These are phyloP conservation scores for Capronia epimyces DNA, from an alignment of 2,329 filamentous ascomycete genomes.

Conservation along the genomic window DNA sequence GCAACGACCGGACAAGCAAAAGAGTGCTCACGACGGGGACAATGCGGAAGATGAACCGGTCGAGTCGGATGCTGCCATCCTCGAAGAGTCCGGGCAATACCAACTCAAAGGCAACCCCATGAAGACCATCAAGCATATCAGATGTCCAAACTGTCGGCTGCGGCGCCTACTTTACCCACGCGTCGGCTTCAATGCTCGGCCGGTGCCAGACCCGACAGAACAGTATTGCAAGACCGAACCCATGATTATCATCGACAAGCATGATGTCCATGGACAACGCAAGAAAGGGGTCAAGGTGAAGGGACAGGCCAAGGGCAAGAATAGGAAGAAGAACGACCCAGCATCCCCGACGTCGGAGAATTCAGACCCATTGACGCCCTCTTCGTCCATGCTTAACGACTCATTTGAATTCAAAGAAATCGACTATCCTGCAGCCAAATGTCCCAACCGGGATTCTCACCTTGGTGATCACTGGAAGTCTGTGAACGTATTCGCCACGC, in stretches of 20 bases:
- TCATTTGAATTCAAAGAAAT: slow-evolving; percentile 30
- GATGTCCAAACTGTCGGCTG: slow-evolving; percentile 56
- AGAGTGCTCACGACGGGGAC: slow-evolving; percentile 32
- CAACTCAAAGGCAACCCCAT: slow-evolving; percentile 55
- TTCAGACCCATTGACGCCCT: slow-evolving; percentile 27
- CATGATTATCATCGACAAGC: slow-evolving; percentile 52
- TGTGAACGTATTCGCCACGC: slow-evolving; percentile 30
- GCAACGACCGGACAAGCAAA: slow-evolving; percentile 38
- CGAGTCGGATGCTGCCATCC: slow-evolving; percentile 49
- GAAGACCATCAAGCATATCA: slow-evolving; percentile 54
- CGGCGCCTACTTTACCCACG: slow-evolving; percentile 55
- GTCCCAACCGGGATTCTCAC: slow-evolving; percentile 29
- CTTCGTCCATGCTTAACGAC: slow-evolving; percentile 25
- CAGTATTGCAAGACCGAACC: slow-evolving; percentile 56
- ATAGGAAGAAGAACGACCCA: slow-evolving; percentile 44
- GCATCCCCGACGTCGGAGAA: slow-evolving; percentile 32
- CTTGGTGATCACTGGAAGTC: slow-evolving; percentile 30
- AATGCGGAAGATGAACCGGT: slow-evolving; percentile 33
- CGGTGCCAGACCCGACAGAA: slow-evolving; percentile 44
- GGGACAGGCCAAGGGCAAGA: slow-evolving; percentile 37
- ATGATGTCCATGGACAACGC: slow-evolving; percentile 54
- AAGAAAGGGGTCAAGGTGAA: slow-evolving; percentile 30
- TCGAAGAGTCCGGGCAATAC: slow-evolving; percentile 50
- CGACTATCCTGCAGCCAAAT: slow-evolving; percentile 29
- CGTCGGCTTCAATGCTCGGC: slow-evolving; percentile 46